Evolutionary conservation across 164 flowering plant species (phyloP), one percentile per base, ranked within the genome.

Genomic region (Euptelea pleiosperma): DNA sequence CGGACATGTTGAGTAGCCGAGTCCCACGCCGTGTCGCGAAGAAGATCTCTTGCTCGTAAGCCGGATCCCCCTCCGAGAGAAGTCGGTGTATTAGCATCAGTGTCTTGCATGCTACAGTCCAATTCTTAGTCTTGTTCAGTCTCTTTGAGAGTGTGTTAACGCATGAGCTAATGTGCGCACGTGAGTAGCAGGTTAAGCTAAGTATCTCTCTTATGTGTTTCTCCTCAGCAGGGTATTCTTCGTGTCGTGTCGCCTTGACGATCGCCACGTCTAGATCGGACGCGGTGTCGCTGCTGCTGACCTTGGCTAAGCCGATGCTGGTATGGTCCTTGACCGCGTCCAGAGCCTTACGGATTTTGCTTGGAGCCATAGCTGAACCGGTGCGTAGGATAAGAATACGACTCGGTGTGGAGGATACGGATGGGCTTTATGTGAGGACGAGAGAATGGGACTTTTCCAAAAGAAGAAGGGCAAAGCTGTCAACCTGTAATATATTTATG

Each of bases 181-280:
- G 77, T 0, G 96, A 84, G 66, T 66, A 76, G 11, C 74, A 66
- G 0, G 91, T 84, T 31, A 86, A 52, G 72, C 70, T 76, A 0
- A 90, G 52, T 43, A 93, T 75, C 45, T 77, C 82, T 6, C 76
- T 64, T 0, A 83, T 41, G 69, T 90, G 61, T 61, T 74, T 76
- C 73, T 93, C 96, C 1, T 77, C 80, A 1, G 97, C 73, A 0
- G 97, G 96, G 11, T 74, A 78, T 28, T 86, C 90, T 22, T 84
- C 94, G 57, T 93, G 98, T 18, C 96, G 67, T 14, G 96, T 93
- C 6, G 96, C 94, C 68, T 88, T 90, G 15, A 93, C 85, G 31
- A 93, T 75, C 30, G 96, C 94, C 3, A 93, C 89, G 8, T 90
- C 87, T 2, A 90, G 81, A 43, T 86, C 92, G 19, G 97, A 70